Conservation (phyloP, 805 yeast species). For the Helenozyma baotianmanensis region DNA sequence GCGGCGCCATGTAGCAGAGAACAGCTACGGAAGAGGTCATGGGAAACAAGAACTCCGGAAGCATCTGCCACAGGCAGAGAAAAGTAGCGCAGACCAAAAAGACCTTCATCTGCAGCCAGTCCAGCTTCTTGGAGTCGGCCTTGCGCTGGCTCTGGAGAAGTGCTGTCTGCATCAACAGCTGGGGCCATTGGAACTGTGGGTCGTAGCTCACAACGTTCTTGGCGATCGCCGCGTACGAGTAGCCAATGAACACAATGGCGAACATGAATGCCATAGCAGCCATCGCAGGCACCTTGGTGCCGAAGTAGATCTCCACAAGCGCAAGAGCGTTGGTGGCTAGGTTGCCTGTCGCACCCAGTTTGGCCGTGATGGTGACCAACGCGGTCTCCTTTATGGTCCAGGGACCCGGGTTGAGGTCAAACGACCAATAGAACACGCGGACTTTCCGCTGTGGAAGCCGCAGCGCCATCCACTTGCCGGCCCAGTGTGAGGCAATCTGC, state of each 20-base stretch:
- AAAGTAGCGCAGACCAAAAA: constrained; percentile 29
- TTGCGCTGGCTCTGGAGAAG: constrained; percentile 20
- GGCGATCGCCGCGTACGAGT: constrained; percentile 50
- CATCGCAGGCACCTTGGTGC: constrained; percentile 23
- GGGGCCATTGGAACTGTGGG: constrained; percentile 46
- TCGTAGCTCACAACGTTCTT: constrained; percentile 42
- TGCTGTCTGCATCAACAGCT: constrained; percentile 48
- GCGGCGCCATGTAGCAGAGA: constrained; percentile 47
- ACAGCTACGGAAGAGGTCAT: constrained; percentile 46
- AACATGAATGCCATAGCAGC: constrained; percentile 45
- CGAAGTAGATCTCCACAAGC: constrained; percentile 42
- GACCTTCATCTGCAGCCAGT: constrained; percentile 29
- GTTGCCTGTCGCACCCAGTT: constrained; percentile 50
- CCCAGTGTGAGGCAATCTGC: constrained; percentile 45
- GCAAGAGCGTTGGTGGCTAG: constrained; percentile 46
- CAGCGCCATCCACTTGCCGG: constrained; percentile 43
- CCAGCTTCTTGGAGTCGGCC: neutral
- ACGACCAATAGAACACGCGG: constrained; percentile 16
- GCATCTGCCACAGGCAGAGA: constrained; percentile 38
- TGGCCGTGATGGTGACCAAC: constrained; percentile 48
- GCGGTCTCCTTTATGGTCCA: constrained; percentile 54
- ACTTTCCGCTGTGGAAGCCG: constrained; percentile 32
- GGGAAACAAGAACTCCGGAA: constrained; percentile 47
- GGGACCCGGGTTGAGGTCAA: constrained; percentile 47
- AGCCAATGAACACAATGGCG: constrained; percentile 49